Percentiles rank a stretch among this genome's conserved stretches.
Conservation (phyloP, 257 asterid genomes). For the Phtheirospermum japonicum region DNA sequence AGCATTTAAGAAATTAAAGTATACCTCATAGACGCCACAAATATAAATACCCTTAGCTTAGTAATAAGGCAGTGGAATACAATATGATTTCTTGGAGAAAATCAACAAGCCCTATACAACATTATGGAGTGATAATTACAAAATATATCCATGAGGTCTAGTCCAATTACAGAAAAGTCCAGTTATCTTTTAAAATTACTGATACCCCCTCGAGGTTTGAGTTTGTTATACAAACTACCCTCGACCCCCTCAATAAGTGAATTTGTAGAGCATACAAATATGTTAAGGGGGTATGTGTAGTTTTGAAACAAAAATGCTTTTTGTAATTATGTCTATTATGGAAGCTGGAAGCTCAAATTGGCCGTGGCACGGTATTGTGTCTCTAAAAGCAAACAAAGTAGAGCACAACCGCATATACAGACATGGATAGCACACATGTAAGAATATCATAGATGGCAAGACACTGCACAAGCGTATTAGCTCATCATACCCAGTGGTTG, state of each 20-base stretch:
- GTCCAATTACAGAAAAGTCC: not conserved
- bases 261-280: too few relatives aligned
- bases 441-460: conserved; percentile 17
- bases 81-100: not conserved
- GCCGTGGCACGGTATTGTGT: not conserved
- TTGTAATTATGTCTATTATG: too few relatives aligned
- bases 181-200: not conserved
- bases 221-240: not conserved
- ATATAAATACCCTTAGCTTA: not conserved
- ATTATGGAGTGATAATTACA: not conserved
- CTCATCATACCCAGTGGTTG: conserved; percentile 84
- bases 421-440: not conserved
- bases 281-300: not conserved
- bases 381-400: conserved; percentile 11
- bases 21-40: too few relatives aligned
- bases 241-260: too few relatives aligned
- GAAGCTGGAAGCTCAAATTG: too few relatives aligned
- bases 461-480: conserved; percentile 5
- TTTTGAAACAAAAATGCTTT: not conserved
- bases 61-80: conserved; percentile 6
- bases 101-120: not conserved
- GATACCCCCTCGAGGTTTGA: not conserved
- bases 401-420: conserved; percentile 1
- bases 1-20: conserved; percentile 13
- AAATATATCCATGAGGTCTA: too few relatives aligned